phyloP scores from a whole-genome alignment of 2,329 filamentous ascomycete genomes.

The Neoascochyta sp. region DNA sequence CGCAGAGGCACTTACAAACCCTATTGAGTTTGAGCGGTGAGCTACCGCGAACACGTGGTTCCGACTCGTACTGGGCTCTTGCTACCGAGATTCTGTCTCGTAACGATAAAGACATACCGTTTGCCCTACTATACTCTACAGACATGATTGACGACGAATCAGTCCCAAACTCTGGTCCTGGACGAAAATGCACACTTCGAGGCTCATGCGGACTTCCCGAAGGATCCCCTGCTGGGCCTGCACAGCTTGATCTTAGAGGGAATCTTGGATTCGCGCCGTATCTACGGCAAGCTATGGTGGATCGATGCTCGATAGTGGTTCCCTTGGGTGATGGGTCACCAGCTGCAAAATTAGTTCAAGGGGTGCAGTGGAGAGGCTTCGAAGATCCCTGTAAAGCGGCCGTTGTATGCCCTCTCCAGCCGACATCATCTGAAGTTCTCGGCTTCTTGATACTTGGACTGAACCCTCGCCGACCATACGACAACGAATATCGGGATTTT shows the following conservation, averaged over 20 bases:
- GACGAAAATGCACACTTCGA: conserved; percentile 17
- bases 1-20: conserved; percentile 9
- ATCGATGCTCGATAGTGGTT: conserved; percentile 26
- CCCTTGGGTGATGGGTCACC: conserved; percentile 29
- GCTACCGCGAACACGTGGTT: conserved; percentile 65
- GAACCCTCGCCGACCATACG: conserved; percentile 38
- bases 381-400: conserved; percentile 33
- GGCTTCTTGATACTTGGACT: conserved; percentile 42
- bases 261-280: conserved; percentile 18
- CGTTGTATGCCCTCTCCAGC: conserved; percentile 37
- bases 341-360: conserved; percentile 19
- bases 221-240: conserved; percentile 19
- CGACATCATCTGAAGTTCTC: conserved; percentile 31
- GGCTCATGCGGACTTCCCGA: conserved; percentile 19
- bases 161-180: conserved; percentile 2
- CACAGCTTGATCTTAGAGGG: conserved; percentile 17
- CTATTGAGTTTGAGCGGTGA: conserved; percentile 50
- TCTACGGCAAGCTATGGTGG: conserved; percentile 28
- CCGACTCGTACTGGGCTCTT: conserved; percentile 66
- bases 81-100: conserved; percentile 64
- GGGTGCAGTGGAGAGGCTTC: conserved; percentile 33
- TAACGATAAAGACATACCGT: conserved; percentile 54
- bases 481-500: conserved; percentile 41
- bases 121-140: conserved; percentile 25
- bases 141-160: conserved; percentile 11